phyloP scores from a whole-genome alignment of 768 basidiomycete genomes.

The Lactarius hengduanensis region DNA sequence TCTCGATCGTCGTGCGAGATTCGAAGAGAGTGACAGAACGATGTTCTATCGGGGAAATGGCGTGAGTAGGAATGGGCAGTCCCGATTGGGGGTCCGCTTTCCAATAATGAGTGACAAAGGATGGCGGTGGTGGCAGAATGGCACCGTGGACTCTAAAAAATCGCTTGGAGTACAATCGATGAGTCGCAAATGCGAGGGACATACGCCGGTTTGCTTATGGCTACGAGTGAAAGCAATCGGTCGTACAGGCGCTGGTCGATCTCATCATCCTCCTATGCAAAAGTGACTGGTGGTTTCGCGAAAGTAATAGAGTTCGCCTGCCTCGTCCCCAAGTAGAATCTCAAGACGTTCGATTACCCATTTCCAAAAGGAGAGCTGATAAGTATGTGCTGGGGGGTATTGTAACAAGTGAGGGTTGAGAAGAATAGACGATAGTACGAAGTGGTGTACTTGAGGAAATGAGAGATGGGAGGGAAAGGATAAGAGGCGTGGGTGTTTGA shows the following conservation, averaged over 20 bases:
- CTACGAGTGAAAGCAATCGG: slow-evolving; percentile 51
- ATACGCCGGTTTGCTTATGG: slow-evolving; percentile 35
- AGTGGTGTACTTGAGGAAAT: slow-evolving; percentile 48
- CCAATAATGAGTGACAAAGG: slow-evolving; percentile 72
- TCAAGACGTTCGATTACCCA: slow-evolving; percentile 61
- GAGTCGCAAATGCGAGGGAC: slow-evolving; percentile 29
- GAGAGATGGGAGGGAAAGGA: slow-evolving; percentile 42
- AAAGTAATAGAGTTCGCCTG: slow-evolving; percentile 34
- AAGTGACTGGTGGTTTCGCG: slow-evolving; percentile 20
- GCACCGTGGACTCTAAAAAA: slow-evolving; percentile 27
- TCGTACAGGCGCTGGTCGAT: slow-evolving; percentile 66
- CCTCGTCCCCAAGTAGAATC: slow-evolving; percentile 45
- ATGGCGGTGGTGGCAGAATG: slow-evolving; percentile 43
- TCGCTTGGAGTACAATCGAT: slow-evolving; percentile 30
- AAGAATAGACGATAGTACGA: slow-evolving; percentile 54
- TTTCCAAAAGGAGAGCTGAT: slow-evolving; percentile 73
- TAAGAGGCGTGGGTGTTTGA: slow-evolving; percentile 46
- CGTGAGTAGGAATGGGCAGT: background rate
- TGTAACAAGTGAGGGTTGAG: slow-evolving; percentile 49
- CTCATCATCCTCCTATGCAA: slow-evolving; percentile 48
- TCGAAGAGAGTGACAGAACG: slow-evolving; percentile 62
- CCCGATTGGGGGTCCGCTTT: slow-evolving; percentile 20
- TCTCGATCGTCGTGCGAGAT: slow-evolving; percentile 69
- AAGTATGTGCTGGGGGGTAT: slow-evolving; percentile 63
- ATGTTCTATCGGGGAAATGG: slow-evolving; percentile 30